Conservation (phyloP, 805 yeast species). For the Pichia thaimueangensis region DNA sequence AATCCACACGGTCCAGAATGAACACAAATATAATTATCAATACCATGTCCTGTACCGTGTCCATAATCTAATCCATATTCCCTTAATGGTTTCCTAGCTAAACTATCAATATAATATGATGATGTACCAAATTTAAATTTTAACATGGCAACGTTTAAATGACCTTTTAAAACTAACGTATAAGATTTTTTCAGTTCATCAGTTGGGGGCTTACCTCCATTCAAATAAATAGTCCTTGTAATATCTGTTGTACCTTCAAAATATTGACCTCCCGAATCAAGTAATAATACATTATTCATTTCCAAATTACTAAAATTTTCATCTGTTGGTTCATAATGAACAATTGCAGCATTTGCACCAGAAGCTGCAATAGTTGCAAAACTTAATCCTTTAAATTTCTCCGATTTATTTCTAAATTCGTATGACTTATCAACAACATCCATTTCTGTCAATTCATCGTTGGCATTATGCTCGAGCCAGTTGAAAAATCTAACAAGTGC, state of each 20-base stretch:
- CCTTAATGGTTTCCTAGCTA: slow-evolving; percentile 83
- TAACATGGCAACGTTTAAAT: slow-evolving; percentile 75
- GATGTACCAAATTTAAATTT: slow-evolving; percentile 72
- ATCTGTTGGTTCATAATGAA: slow-evolving; percentile 66
- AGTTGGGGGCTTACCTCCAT: slow-evolving; percentile 35
- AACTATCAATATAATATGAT: slow-evolving; percentile 69
- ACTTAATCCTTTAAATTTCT: slow-evolving; percentile 58
- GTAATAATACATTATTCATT: slow-evolving; percentile 59
- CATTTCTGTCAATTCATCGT: slow-evolving; percentile 40
- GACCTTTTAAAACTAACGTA: slow-evolving; percentile 87
- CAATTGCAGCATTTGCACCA: slow-evolving; percentile 69
- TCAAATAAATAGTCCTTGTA: slow-evolving; percentile 78
- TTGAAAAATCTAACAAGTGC: slow-evolving; percentile 69
- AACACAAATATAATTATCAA: slow-evolving; percentile 86
- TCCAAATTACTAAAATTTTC: slow-evolving; percentile 56
- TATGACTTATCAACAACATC: slow-evolving; percentile 50
- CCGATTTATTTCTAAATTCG: slow-evolving; percentile 36
- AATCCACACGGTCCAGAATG: slow-evolving; percentile 94
- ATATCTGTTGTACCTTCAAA: slow-evolving; percentile 95
- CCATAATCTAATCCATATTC: slow-evolving; percentile 75
- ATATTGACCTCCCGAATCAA: slow-evolving; percentile 91
- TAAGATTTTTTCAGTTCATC: slow-evolving; percentile 58
- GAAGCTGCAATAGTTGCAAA: slow-evolving; percentile 73
- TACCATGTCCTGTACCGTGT: slow-evolving; percentile 98
- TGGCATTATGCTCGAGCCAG: slow-evolving; percentile 66